phyloP scores from a whole-genome alignment of 768 basidiomycete genomes.

The Rhizopogon vesiculosus region DNA sequence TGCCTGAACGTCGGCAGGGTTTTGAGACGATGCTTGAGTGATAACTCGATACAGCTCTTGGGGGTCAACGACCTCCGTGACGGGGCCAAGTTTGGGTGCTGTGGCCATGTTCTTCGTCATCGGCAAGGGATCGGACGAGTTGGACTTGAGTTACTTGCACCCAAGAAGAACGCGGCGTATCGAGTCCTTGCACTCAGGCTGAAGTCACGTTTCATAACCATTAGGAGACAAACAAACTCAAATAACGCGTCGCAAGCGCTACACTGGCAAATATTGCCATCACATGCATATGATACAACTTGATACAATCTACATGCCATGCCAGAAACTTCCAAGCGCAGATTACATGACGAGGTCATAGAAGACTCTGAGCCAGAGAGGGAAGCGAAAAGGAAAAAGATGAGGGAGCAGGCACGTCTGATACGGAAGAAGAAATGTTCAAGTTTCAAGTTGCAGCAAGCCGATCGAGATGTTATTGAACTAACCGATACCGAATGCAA shows the following conservation, averaged over 20 bases:
- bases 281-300: too few relatives aligned
- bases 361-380: slow-evolving; percentile 75
- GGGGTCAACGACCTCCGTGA: slow-evolving; percentile 40
- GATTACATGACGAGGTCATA: slow-evolving; percentile 35
- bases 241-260: slow-evolving; percentile 41
- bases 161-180: not conserved
- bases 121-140: slow-evolving; percentile 6
- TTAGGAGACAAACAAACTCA: slow-evolving; percentile 22
- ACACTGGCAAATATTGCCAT: too few relatives aligned
- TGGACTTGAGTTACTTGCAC: not conserved
- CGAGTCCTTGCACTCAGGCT: not conserved
- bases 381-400: slow-evolving; percentile 29
- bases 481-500: not conserved
- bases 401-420: slow-evolving; percentile 18
- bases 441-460: not conserved
- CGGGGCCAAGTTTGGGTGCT: not conserved
- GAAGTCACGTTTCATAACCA: slow-evolving; percentile 5
- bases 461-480: not conserved
- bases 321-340: not conserved
- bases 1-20: slow-evolving; percentile 42
- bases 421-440: slow-evolving; percentile 10
- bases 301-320: not conserved
- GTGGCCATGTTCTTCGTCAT: slow-evolving; percentile 17
- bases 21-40: slow-evolving; percentile 67
- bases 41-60: slow-evolving; percentile 67